Conservation (phyloP, 768 basidiomycete genomes). For the Serpula lacrymans region DNA sequence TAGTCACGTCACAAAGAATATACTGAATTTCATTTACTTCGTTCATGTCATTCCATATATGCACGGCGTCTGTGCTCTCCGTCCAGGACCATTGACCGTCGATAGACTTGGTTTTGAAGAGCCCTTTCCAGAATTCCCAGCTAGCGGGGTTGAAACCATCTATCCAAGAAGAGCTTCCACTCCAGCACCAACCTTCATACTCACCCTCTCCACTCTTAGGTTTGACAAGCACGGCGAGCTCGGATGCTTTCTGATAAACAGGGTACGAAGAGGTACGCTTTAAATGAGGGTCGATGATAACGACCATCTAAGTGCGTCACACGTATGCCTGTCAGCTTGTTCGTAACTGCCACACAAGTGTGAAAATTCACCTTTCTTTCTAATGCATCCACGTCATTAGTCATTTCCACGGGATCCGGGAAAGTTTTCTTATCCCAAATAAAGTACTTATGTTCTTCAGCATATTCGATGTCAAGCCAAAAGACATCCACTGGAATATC, state of each 20-base stretch:
- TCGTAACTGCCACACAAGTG: background rate
- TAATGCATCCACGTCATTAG: slow-evolving; percentile 77
- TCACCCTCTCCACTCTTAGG: slow-evolving; percentile 74
- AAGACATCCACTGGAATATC: slow-evolving; percentile 95
- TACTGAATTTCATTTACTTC: slow-evolving; percentile 52
- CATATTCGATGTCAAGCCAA: slow-evolving; percentile 97
- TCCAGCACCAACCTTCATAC: slow-evolving; percentile 99
- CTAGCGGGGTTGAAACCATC: slow-evolving; percentile 92
- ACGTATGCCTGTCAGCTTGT: background rate
- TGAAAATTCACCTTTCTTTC: slow-evolving; percentile 68
- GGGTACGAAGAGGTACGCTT: slow-evolving; percentile 81
- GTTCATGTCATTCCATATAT: slow-evolving; percentile 99
- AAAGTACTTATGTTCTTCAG: slow-evolving; percentile 93
- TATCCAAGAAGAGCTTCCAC: slow-evolving; percentile 93
- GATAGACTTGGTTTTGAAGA: slow-evolving; percentile 65
- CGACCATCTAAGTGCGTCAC: slow-evolving; percentile 72
- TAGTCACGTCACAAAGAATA: slow-evolving; percentile 1
- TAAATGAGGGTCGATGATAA: slow-evolving; percentile 95
- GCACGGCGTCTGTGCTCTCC: slow-evolving; percentile 76
- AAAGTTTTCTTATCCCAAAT: slow-evolving; percentile 93
- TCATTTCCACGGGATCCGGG: slow-evolving; percentile 94
- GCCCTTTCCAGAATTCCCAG: slow-evolving; percentile 87
- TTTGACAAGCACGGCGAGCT: slow-evolving; percentile 81
- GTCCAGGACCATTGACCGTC: slow-evolving; percentile 70
- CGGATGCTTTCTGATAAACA: slow-evolving; percentile 80